These are phyloP conservation scores for Gliomastix tumulicola DNA, from an alignment of 2,329 filamentous ascomycete species.

Conservation along the genomic window DNA sequence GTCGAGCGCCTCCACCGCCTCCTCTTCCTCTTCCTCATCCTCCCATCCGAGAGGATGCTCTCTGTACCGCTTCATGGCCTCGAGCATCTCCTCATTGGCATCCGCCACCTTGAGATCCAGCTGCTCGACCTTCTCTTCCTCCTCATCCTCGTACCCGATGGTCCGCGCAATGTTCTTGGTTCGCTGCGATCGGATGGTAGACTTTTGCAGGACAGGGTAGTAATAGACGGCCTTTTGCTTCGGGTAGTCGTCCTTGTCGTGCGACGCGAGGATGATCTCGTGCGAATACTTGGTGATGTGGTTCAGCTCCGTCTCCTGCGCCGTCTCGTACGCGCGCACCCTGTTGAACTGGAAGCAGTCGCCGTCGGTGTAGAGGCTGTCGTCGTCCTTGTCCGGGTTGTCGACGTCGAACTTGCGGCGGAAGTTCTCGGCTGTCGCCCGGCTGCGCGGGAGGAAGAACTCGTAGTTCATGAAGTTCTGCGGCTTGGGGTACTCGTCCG, in stretches of 20 bases:
- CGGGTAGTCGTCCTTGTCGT: slow-evolving; percentile 43
- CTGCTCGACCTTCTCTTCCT: slow-evolving; percentile 47
- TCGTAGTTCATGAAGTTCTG: slow-evolving; percentile 58
- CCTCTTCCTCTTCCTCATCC: slow-evolving; percentile 27
- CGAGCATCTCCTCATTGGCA: slow-evolving; percentile 44
- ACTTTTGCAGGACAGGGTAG: slow-evolving; percentile 61
- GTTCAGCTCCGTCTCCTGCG: slow-evolving; percentile 48
- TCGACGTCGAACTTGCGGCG: slow-evolving; percentile 53
- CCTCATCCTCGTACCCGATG: slow-evolving; percentile 37
- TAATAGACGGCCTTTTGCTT: slow-evolving; percentile 56
- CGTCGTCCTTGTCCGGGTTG: slow-evolving; percentile 46
- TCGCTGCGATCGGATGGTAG: slow-evolving; percentile 54
- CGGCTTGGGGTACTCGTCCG: slow-evolving; percentile 46
- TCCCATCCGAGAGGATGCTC: slow-evolving; percentile 43
- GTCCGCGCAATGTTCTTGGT: slow-evolving; percentile 55
- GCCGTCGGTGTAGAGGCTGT: slow-evolving; percentile 45
- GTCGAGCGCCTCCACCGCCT: slow-evolving; percentile 16
- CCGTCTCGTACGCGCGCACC: slow-evolving; percentile 58
- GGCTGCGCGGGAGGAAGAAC: slow-evolving; percentile 52
- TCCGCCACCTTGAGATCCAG: slow-evolving; percentile 49
- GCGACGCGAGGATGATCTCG: slow-evolving; percentile 53
- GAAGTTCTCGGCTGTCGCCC: slow-evolving; percentile 43
- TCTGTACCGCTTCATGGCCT: slow-evolving; percentile 45
- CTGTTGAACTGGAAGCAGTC: slow-evolving; percentile 55
- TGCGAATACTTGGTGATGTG: slow-evolving; percentile 56